Conservation (phyloP, 139 green algal genomes). For the Tetradesmus lagerheimii region DNA sequence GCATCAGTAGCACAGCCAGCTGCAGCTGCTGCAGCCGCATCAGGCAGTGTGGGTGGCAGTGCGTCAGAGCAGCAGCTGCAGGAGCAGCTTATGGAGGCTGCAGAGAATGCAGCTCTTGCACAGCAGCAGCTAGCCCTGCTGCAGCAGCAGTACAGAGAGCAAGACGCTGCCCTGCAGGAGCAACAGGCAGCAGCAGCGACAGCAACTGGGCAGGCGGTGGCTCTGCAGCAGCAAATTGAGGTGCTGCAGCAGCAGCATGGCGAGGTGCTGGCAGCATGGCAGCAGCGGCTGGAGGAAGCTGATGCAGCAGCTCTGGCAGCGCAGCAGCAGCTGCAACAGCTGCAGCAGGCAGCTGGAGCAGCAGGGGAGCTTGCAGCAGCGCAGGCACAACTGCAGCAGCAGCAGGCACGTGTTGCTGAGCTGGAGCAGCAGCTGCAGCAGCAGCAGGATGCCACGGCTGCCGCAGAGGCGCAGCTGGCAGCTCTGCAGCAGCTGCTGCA, state of each 20-base stretch:
- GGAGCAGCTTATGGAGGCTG: constrained; percentile 36
- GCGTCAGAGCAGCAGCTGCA: constrained; percentile 21
- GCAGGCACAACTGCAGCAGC: constrained; percentile 6
- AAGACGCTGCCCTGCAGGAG: not conserved
- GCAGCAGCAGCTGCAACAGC: constrained; percentile 17
- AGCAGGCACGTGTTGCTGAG: not conserved
- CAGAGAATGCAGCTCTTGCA: not conserved
- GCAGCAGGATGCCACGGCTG: constrained; percentile 10
- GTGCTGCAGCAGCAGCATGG: constrained; percentile 39
- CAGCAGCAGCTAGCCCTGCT: constrained; percentile 5
- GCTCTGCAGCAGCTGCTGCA: constrained; percentile 26
- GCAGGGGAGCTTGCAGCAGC: constrained; percentile 19
- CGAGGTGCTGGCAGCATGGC: constrained; percentile 32
- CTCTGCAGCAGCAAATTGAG: not conserved
- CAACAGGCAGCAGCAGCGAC: not conserved
- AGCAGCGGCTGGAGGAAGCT: constrained; percentile 36
- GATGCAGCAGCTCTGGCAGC: constrained; percentile 24
- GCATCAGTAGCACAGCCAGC: constrained; percentile 20
- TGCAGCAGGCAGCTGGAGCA: constrained; percentile 13
- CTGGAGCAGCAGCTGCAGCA: not conserved
- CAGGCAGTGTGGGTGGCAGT: not conserved
- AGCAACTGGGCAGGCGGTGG: not conserved
- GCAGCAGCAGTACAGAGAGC: constrained; percentile 28
- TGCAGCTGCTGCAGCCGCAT: not conserved
- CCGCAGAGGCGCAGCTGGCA: constrained; percentile 6